A percentile compares a stretch with the other conserved stretches of the same genome.
Conservation (phyloP, 2,329 filamentous ascomycete species). For the Phaeophleospora eucalypticola region DNA sequence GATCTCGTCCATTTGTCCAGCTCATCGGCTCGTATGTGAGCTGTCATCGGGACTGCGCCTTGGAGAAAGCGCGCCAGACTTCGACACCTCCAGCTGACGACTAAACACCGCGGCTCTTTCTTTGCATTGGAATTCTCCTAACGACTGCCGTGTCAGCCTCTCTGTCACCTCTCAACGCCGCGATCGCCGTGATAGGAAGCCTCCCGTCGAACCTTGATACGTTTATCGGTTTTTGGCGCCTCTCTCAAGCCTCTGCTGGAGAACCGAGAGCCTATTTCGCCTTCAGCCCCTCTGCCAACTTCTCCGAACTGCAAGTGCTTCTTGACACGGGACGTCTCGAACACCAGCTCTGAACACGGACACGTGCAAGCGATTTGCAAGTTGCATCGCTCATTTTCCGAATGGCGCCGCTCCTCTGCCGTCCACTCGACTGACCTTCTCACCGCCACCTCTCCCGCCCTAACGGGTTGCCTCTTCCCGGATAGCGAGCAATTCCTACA, state of each 20-base stretch:
- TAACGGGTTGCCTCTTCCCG: too few species aligned
- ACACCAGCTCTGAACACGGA: constrained; percentile 1
- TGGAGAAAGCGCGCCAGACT: background rate
- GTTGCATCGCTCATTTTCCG: background rate
- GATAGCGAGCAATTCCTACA: too few species aligned
- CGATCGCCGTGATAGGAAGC: constrained; percentile 1
- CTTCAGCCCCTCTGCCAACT: background rate
- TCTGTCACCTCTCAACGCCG: too few species aligned
- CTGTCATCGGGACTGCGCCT: background rate
- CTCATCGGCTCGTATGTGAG: background rate
- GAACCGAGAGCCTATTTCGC: constrained; percentile 3
- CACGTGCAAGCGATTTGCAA: constrained; percentile 16
- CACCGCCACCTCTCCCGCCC: background rate
- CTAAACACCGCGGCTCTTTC: constrained; percentile 3
- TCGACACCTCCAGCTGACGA: background rate
- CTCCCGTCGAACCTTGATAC: constrained; percentile 8
- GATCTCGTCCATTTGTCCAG: background rate
- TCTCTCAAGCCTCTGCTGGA: constrained; percentile 5
- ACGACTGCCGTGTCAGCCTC: background rate
- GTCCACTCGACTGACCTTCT: too few species aligned
- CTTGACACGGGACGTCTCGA: constrained; percentile 3
- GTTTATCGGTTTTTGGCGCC: constrained; percentile 14
- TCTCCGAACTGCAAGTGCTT: background rate
- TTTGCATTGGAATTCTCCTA: background rate
- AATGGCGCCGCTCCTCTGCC: background rate